A percentile compares a stretch with the other conserved stretches of the same genome.
These are phyloP conservation scores for Fusarium agapanthi DNA, from an alignment of 2,329 filamentous ascomycete species.

Conservation along the genomic window DNA sequence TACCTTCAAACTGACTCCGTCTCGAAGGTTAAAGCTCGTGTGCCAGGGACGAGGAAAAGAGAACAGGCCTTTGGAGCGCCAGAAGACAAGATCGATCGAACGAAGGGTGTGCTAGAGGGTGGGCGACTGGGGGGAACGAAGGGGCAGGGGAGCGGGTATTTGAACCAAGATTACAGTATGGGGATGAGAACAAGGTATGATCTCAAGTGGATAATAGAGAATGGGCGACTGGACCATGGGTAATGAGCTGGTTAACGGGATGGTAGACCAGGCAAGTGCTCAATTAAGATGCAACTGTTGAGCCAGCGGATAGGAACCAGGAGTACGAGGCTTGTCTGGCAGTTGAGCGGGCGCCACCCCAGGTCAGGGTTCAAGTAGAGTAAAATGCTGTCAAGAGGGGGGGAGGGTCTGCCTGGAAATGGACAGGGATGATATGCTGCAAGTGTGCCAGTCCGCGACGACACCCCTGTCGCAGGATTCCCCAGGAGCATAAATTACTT, in stretches of 20 bases:
- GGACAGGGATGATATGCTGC: constrained; percentile 35
- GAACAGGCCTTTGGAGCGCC: constrained; percentile 38
- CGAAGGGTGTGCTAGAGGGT: constrained; percentile 42
- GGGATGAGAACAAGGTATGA: constrained; percentile 46
- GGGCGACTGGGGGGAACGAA: constrained; percentile 45
- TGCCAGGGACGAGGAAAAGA: constrained; percentile 31
- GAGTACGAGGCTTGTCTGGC: constrained; percentile 39
- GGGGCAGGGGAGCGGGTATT: constrained; percentile 47
- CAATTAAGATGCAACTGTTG: constrained; percentile 23
- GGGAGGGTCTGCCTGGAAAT: constrained; percentile 29
- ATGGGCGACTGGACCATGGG: constrained; percentile 36
- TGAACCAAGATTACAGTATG: constrained; percentile 46
- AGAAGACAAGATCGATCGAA: constrained; percentile 44
- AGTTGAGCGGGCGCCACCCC: constrained; percentile 31
- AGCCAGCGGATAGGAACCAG: constrained; percentile 38
- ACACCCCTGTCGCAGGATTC: constrained; percentile 36
- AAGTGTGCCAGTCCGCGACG: constrained; percentile 30
- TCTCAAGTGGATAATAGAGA: constrained; percentile 47
- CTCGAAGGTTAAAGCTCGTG: constrained; percentile 30
- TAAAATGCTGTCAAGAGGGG: constrained; percentile 5
- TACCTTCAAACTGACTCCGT: constrained; percentile 27
- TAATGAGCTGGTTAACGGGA: constrained; percentile 45
- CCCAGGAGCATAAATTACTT: constrained; percentile 36
- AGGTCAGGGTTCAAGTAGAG: constrained; percentile 29
- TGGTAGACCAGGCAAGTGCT: constrained; percentile 36